Evolutionary conservation across 164 flowering plant species (phyloP).

Genomic region (Tetracentron sinense): DNA sequence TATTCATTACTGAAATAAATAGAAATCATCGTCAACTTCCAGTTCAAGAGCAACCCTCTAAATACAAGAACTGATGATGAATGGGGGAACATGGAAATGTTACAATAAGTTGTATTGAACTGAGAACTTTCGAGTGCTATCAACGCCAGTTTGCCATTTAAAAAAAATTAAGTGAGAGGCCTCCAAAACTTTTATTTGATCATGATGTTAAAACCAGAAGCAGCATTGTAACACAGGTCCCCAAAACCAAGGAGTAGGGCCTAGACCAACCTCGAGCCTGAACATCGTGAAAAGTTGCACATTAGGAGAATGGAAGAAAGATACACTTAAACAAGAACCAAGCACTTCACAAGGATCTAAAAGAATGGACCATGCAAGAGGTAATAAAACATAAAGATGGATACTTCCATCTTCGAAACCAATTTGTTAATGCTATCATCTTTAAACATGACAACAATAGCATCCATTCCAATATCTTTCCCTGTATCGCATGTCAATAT

Average conservation of each 20-base stretch:
- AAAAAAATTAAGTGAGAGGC: not conserved
- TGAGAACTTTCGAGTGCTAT: not conserved
- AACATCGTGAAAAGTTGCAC: not conserved
- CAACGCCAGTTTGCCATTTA: not conserved
- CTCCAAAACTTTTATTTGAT: not conserved
- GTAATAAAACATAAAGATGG: not conserved
- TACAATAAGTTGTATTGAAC: not conserved
- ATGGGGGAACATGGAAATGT: constrained; percentile 2
- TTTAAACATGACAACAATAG: no score
- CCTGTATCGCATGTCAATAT: no score
- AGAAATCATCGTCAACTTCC: constrained; percentile 8
- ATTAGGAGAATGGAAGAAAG: not conserved
- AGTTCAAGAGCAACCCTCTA: no score
- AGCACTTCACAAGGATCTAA: not conserved
- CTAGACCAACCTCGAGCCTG: no score
- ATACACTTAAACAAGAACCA: no score
- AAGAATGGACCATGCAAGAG: not conserved
- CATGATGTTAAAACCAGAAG: not conserved
- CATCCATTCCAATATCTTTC: no score
- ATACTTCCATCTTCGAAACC: not conserved
- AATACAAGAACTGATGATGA: not conserved
- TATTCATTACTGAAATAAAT: no score
- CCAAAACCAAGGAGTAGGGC: not conserved
- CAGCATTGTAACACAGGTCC: constrained; percentile 6
- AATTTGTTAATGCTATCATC: no score